Conservation (phyloP, 805 yeast species). For the Candida suzukii region DNA sequence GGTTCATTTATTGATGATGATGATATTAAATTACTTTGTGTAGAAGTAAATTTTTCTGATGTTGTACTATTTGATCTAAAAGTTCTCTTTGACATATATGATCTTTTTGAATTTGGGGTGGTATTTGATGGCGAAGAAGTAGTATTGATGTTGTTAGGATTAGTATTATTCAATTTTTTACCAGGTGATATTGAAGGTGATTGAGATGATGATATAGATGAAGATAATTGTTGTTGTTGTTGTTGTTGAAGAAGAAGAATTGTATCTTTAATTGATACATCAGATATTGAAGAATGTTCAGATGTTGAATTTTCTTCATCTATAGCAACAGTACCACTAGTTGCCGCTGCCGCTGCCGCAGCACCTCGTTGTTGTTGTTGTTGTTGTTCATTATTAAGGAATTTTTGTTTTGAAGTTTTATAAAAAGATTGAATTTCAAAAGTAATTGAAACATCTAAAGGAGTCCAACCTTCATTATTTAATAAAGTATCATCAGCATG, state of each 20-base stretch:
- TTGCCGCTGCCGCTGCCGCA: too few relatives aligned
- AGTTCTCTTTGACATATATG: constrained; percentile 26
- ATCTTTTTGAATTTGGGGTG: constrained; percentile 21
- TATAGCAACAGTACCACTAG: too few relatives aligned
- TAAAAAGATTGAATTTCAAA: constrained; percentile 41
- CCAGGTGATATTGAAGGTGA: constrained; percentile 6
- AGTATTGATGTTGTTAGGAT: not conserved
- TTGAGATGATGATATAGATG: constrained; percentile 6
- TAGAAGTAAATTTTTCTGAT: not conserved
- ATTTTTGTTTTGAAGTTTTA: constrained; percentile 17
- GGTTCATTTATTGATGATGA: too few relatives aligned
- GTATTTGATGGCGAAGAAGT: constrained; percentile 1
- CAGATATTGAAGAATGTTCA: not conserved
- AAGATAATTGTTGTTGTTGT: constrained; percentile 4
- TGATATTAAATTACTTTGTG: too few relatives aligned
- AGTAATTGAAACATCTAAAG: constrained; percentile 52
- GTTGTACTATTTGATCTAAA: constrained; percentile 20
- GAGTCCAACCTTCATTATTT: constrained; percentile 60
- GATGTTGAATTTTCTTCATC: not conserved
- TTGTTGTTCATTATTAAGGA: too few relatives aligned
- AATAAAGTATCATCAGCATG: constrained; percentile 39
- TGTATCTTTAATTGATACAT: not conserved
- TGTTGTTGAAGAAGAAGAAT: not conserved
- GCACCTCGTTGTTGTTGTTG: too few relatives aligned
- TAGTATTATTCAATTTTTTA: constrained; percentile 5